Base-by-base conservation (phyloP, 164 flowering plant genomes). In the Berberis thunbergii region DNA sequence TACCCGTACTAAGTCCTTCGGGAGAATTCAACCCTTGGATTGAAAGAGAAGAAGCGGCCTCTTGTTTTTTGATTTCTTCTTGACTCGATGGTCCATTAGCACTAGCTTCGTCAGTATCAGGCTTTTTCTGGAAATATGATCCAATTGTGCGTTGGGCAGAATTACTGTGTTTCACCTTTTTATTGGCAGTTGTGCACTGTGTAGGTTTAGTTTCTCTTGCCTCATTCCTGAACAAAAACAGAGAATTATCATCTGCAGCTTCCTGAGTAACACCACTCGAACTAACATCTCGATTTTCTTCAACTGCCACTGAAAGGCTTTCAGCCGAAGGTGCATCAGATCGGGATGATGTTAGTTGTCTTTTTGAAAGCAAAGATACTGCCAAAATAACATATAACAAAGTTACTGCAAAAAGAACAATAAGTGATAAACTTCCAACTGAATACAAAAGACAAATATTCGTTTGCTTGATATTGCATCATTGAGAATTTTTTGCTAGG, bases 301-400 rank as follows among this genome's bases (percentile, higher is more conserved):
- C 60, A 49, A 63, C 67, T 53, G 68, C 62, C 45, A 71, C 61
- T 64, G 70, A 60, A 65, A 59, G 40, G 4, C 43, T 64, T 49
- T 46, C 62, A 52, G 45, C 60, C 26, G 62, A 61, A 41, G 66
- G 7, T 45, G 45, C 49, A 12, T 45, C 43, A 41, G 80, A 43
- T 42, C 26, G 26, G 26, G 26, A 26, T 26, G 65, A 74, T 57
- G 73, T 53, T 67, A 65, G 70, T 70, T 77, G 76, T 74, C 83
- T 83, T 77, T 80, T 94, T 69, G 73, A 58, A 57, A 90, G 76
- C 79, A 87, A 61, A 44, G 96, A 86, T 49, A 76, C 98, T 94
- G 82, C 74, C 75, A 26, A 26, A 26, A 26, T 26, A 26, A 26
- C 26, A 26, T 26, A 12, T 43, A 53, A 62, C 57, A 66, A 62